Evolutionary conservation across 129 eudicot genomes (phyloP).

Genomic region (Flaveria linearis): DNA sequence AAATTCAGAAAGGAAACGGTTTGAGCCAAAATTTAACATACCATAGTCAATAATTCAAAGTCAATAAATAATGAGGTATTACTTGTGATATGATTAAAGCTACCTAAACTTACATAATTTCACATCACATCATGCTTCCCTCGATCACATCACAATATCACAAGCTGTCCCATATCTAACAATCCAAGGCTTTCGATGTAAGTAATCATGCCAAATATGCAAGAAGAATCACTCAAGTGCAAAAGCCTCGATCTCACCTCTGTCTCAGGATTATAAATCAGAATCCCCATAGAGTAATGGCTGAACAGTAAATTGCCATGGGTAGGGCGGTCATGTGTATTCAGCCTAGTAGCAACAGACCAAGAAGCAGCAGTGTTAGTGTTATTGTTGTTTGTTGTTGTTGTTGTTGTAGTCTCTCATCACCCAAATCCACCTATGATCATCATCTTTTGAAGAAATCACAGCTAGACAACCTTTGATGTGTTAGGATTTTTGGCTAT

Average conservation of each 20-base stretch:
- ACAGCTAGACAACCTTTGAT: constrained; percentile 13
- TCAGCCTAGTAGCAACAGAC: background rate
- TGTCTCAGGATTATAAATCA: constrained; percentile 5
- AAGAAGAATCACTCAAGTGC: background rate
- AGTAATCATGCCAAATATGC: background rate
- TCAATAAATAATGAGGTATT: too few species aligned
- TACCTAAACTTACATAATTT: too few species aligned
- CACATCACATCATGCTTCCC: too few species aligned
- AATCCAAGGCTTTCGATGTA: constrained; percentile 15
- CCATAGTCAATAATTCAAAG: too few species aligned
- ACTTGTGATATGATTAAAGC: too few species aligned
- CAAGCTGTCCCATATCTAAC: constrained; percentile 3
- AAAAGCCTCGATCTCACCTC: background rate
- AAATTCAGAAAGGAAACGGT: too few species aligned
- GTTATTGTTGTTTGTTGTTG: too few species aligned
- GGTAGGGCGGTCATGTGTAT: too few species aligned
- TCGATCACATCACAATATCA: background rate
- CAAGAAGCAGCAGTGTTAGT: background rate
- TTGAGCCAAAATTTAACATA: too few species aligned
- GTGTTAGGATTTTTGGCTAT: too few species aligned
- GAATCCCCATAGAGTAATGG: background rate
- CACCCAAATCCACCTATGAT: constrained; percentile 1
- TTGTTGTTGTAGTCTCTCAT: background rate
- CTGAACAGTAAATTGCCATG: background rate
- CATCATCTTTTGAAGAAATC: background rate